Evolutionary conservation across 768 basidiomycete species (phyloP).

Genomic region (Nidularia sp.): DNA sequence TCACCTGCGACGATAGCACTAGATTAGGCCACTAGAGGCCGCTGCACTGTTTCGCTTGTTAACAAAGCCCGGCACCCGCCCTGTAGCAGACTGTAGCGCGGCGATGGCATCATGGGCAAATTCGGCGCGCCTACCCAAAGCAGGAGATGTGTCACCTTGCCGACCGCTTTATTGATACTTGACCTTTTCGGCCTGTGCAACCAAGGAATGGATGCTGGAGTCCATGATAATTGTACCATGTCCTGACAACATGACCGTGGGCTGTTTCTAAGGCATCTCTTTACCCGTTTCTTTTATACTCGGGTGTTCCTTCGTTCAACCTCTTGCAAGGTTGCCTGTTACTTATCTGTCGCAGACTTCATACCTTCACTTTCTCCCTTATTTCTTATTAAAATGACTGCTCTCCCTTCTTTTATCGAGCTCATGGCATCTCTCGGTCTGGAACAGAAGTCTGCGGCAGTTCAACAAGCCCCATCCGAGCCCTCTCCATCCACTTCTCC

Average conservation of each 20-base stretch:
- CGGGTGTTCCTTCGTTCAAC: slow-evolving; percentile 16
- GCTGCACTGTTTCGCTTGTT: not conserved
- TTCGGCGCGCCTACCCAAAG: slow-evolving; percentile 11
- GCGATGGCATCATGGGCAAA: slow-evolving; percentile 12
- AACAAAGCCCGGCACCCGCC: not conserved
- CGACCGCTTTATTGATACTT: slow-evolving; percentile 48
- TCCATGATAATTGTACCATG: slow-evolving; percentile 34
- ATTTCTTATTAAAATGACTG: slow-evolving; percentile 44
- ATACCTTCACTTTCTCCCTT: slow-evolving; percentile 23
- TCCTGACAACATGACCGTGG: slow-evolving; percentile 55
- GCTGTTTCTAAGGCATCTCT: slow-evolving; percentile 47
- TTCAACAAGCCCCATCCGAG: slow-evolving; percentile 32
- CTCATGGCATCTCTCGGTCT: slow-evolving; percentile 83
- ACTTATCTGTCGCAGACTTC: slow-evolving; percentile 8
- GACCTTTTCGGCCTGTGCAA: slow-evolving; percentile 34
- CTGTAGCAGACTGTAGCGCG: not conserved
- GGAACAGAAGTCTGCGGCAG: slow-evolving; percentile 38
- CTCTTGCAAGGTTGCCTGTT: slow-evolving; percentile 29
- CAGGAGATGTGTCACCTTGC: slow-evolving; percentile 53
- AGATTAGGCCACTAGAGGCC: no score
- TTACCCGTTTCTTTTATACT: slow-evolving; percentile 34
- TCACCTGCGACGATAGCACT: no score
- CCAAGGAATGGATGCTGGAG: slow-evolving; percentile 27
- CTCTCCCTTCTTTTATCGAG: slow-evolving; percentile 84
- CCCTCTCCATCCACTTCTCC: slow-evolving; percentile 42